Conservation (phyloP, 2,329 filamentous ascomycete genomes). For the Neodidymelliopsis sp. region DNA sequence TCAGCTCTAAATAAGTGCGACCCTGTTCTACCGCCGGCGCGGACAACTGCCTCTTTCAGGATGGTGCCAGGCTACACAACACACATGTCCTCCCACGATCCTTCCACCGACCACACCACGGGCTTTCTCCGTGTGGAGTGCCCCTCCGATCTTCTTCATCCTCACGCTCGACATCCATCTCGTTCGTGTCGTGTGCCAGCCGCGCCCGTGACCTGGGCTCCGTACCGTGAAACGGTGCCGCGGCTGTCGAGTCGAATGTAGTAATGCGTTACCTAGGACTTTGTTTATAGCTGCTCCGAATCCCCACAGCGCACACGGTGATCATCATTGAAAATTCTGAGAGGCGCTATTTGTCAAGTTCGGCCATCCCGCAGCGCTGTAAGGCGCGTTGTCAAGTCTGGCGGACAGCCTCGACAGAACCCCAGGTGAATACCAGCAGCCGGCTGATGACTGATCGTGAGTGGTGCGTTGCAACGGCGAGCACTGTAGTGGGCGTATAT, state of each 20-base stretch:
- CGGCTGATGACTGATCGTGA: conserved; percentile 11
- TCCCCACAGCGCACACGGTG: conserved; percentile 14
- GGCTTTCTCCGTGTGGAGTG: conserved; percentile 14
- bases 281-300: conserved; percentile 12
- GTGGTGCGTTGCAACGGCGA: conserved; percentile 3
- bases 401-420: conserved; percentile 4
- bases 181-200: conserved; percentile 5
- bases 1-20: conserved; percentile 35
- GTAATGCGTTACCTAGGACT: conserved; percentile 19
- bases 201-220: conserved; percentile 8
- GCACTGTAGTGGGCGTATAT: conserved; percentile 18
- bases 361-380: conserved; percentile 11
- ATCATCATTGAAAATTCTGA: conserved; percentile 13
- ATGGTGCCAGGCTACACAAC: conserved; percentile 32
- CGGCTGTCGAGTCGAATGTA: conserved; percentile 24
- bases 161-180: background rate
- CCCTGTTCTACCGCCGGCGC: conserved; percentile 29
- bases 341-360: conserved; percentile 20
- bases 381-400: conserved; percentile 5
- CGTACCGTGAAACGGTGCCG: conserved; percentile 21
- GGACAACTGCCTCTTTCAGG: conserved; percentile 15
- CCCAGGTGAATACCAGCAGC: conserved; percentile 10
- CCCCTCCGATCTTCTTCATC: conserved; percentile 1
- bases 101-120: conserved; percentile 19
- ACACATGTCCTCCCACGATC: conserved; percentile 29